These are phyloP conservation scores for Pseudocercospora crystallina DNA, from an alignment of 2,329 filamentous ascomycete genomes.

Conservation along the genomic window DNA sequence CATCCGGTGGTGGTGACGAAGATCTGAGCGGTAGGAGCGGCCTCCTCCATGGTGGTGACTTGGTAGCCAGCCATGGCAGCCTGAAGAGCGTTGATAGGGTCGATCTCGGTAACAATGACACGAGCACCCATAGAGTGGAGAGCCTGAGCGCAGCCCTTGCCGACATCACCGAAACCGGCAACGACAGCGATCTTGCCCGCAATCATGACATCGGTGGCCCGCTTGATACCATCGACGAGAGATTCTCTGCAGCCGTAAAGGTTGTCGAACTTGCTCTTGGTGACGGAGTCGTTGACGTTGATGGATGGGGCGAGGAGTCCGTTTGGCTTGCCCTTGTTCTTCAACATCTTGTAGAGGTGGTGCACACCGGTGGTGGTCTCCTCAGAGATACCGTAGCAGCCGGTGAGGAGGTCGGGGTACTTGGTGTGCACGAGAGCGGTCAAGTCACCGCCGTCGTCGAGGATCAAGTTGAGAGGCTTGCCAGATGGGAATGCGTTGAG, in stretches of 20 bases:
- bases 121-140: slow-evolving; percentile 96
- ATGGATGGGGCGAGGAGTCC: slow-evolving; percentile 86
- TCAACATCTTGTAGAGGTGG: slow-evolving; percentile 98
- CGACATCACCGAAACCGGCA: slow-evolving; percentile 97
- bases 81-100: slow-evolving; percentile 99
- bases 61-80: slow-evolving; percentile 96
- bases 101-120: slow-evolving; percentile 93
- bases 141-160: slow-evolving; percentile 96
- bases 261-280: slow-evolving; percentile 99
- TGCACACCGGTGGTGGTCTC: slow-evolving; percentile 99
- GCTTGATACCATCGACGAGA: slow-evolving; percentile 99
- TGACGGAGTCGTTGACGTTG: slow-evolving; percentile 99
- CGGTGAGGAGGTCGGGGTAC: slow-evolving; percentile 97
- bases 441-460: slow-evolving; percentile 97
- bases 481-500: slow-evolving; percentile 93
- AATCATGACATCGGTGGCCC: slow-evolving; percentile 99
- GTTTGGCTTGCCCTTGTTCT: slow-evolving; percentile 66
- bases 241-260: slow-evolving; percentile 99
- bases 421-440: slow-evolving; percentile 95
- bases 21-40: slow-evolving; percentile 84
- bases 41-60: slow-evolving; percentile 98
- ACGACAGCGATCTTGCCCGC: slow-evolving; percentile 98
- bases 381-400: slow-evolving; percentile 97
- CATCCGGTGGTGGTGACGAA: slow-evolving; percentile 99
- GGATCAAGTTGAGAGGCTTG: slow-evolving; percentile 97